phyloP scores from a whole-genome alignment of 139 green algal species.

The Picochlorum sp. region DNA sequence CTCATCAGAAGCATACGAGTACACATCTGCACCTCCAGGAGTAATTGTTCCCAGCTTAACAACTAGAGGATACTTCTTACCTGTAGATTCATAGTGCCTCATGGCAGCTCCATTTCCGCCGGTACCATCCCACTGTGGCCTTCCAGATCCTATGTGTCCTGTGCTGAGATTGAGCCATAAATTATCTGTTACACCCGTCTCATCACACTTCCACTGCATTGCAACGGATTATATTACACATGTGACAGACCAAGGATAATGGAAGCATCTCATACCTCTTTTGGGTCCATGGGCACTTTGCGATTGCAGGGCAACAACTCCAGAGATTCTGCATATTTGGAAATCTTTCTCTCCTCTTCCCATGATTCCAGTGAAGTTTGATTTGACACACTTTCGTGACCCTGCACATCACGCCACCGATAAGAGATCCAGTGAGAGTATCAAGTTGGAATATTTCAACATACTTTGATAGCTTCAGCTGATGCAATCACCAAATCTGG shows the following conservation, averaged over 20 bases:
- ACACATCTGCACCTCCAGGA: conserved; percentile 80
- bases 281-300: conserved; percentile 67
- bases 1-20: conserved; percentile 81
- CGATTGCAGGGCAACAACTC: conserved; percentile 64
- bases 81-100: conserved; percentile 81
- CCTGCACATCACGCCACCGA: conserved; percentile 31
- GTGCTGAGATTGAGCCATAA: conserved; percentile 98
- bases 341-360: conserved; percentile 70
- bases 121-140: conserved; percentile 71
- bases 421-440: no score
- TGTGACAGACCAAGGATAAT: not conserved
- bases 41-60: conserved; percentile 97
- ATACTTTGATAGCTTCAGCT: no score
- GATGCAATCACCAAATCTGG: no score
- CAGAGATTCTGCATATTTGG: conserved; percentile 74
- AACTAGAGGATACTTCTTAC: conserved; percentile 79
- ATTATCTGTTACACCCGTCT: conserved; percentile 84
- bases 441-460: no score
- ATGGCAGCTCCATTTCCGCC: conserved; percentile 89
- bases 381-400: conserved; percentile 56
- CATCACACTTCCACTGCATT: conserved; percentile 81
- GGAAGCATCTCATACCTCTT: conserved; percentile 11
- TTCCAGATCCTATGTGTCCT: conserved; percentile 88
- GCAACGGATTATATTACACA: not conserved
- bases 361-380: conserved; percentile 49